Percentiles rank a stretch among this genome's conserved stretches.
Evolutionary conservation across 768 basidiomycete species (phyloP).

Genomic region (Hericium alpestre): DNA sequence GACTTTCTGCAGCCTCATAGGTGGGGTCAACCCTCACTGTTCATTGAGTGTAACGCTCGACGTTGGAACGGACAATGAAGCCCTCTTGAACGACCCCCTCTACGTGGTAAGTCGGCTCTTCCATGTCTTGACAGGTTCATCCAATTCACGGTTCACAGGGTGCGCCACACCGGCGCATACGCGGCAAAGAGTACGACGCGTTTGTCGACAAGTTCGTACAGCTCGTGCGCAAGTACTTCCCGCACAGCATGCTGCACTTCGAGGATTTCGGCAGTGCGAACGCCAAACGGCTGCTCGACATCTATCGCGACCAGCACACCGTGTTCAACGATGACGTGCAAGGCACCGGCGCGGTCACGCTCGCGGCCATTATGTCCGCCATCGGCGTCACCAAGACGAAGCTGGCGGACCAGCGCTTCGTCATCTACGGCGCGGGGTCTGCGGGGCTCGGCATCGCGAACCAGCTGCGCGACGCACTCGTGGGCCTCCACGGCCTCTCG

Average conservation of each 20-base stretch:
- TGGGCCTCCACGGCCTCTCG: slow-evolving; percentile 37
- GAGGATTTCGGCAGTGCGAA: slow-evolving; percentile 80
- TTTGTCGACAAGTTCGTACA: slow-evolving; percentile 78
- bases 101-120: slow-evolving; percentile 43
- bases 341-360: slow-evolving; percentile 68
- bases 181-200: slow-evolving; percentile 63
- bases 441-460: slow-evolving; percentile 74
- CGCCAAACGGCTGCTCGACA: slow-evolving; percentile 55
- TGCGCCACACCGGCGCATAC: slow-evolving; percentile 58
- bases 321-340: slow-evolving; percentile 88
- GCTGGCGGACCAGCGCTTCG: slow-evolving; percentile 63
- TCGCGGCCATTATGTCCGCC: slow-evolving; percentile 59
- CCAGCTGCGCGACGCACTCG: slow-evolving; percentile 70
- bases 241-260: slow-evolving; percentile 62
- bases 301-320: slow-evolving; percentile 52
- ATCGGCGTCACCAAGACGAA: slow-evolving; percentile 52
- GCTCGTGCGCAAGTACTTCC: slow-evolving; percentile 62
- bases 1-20: slow-evolving; percentile 37
- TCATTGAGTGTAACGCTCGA: slow-evolving; percentile 55
- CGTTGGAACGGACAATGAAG: slow-evolving; percentile 67
- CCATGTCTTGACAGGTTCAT: not conserved
- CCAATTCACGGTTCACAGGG: slow-evolving; percentile 35
- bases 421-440: slow-evolving; percentile 73
- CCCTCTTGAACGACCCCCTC: slow-evolving; percentile 49
- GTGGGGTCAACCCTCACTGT: slow-evolving; percentile 52